Conservation (phyloP, 2,329 filamentous ascomycete genomes). For the Monosporascus ibericus region DNA sequence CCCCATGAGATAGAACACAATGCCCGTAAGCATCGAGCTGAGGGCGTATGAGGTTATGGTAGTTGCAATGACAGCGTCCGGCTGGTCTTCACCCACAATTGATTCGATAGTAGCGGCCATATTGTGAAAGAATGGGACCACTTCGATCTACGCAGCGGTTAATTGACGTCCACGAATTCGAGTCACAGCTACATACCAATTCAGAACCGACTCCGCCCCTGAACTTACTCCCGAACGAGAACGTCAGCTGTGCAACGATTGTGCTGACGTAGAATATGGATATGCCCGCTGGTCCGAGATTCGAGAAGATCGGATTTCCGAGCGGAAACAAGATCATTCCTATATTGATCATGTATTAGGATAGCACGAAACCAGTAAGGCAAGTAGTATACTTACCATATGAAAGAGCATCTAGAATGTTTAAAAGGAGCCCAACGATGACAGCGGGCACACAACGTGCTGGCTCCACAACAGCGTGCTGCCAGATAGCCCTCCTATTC, state of each 20-base stretch:
- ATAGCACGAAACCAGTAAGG: not conserved
- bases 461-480: conserved; percentile 59
- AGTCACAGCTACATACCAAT: conserved; percentile 50
- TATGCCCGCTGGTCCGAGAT: conserved; percentile 86
- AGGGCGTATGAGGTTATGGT: conserved; percentile 87
- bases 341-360: conserved; percentile 22
- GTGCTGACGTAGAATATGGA: conserved; percentile 99
- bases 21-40: conserved; percentile 84
- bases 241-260: conserved; percentile 86
- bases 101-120: conserved; percentile 88
- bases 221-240: conserved; percentile 83
- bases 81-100: conserved; percentile 70
- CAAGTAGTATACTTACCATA: conserved; percentile 55
- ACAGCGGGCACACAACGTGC: conserved; percentile 75
- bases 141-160: conserved; percentile 65
- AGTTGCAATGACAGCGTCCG: conserved; percentile 84
- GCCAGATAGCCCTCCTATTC: conserved; percentile 61
- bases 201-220: conserved; percentile 89
- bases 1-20: conserved; percentile 89
- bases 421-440: conserved; percentile 79
- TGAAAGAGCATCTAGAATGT: conserved; percentile 88
- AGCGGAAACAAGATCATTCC: conserved; percentile 93
- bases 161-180: conserved; percentile 3
- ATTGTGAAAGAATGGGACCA: conserved; percentile 97
- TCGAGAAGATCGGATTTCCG: conserved; percentile 76